These are phyloP conservation scores for Leccinum variicolor DNA, from an alignment of 768 basidiomycete genomes.

Conservation along the genomic window DNA sequence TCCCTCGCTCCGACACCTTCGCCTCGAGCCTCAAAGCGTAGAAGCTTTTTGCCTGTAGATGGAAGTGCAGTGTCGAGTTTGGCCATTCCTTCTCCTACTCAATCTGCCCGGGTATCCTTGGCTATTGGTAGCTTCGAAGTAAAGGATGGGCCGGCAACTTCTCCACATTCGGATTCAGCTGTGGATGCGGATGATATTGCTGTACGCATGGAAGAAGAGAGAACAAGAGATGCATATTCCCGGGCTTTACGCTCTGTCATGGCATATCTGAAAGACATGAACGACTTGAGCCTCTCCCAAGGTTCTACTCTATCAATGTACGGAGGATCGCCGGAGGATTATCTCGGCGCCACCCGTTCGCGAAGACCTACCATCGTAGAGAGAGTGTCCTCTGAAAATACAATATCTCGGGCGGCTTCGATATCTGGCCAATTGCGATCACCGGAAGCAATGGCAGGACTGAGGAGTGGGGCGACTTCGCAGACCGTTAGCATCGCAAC, in stretches of 20 bases:
- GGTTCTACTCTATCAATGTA: conserved; percentile 55
- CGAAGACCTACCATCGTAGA: conserved; percentile 71
- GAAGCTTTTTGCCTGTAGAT: conserved; percentile 89
- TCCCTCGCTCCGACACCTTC: conserved; percentile 43
- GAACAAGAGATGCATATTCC: conserved; percentile 66
- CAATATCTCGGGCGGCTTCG: conserved; percentile 48
- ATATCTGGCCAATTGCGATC: conserved; percentile 61
- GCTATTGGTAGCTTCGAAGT: conserved; percentile 38
- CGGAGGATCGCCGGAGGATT: conserved; percentile 47
- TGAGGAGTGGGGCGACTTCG: conserved; percentile 57
- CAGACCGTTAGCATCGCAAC: conserved; percentile 72
- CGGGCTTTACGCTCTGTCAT: conserved; percentile 87
- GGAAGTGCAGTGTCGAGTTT: conserved; percentile 58
- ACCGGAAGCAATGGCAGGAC: conserved; percentile 55
- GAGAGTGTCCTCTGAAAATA: conserved; percentile 39
- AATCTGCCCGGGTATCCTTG: conserved; percentile 53
- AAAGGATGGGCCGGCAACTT: conserved; percentile 20
- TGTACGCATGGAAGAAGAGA: conserved; percentile 66
- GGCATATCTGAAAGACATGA: conserved; percentile 95
- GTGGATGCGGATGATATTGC: conserved; percentile 41
- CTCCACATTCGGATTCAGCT: conserved; percentile 44
- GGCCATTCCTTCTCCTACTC: conserved; percentile 58
- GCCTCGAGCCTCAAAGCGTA: conserved; percentile 60
- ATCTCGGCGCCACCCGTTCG: conserved; percentile 39
- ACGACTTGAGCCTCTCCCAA: conserved; percentile 78